Evolutionary conservation across 1,284 basidiomycete genomes (phyloP).

Genomic region (Polyporus tsugae): DNA sequence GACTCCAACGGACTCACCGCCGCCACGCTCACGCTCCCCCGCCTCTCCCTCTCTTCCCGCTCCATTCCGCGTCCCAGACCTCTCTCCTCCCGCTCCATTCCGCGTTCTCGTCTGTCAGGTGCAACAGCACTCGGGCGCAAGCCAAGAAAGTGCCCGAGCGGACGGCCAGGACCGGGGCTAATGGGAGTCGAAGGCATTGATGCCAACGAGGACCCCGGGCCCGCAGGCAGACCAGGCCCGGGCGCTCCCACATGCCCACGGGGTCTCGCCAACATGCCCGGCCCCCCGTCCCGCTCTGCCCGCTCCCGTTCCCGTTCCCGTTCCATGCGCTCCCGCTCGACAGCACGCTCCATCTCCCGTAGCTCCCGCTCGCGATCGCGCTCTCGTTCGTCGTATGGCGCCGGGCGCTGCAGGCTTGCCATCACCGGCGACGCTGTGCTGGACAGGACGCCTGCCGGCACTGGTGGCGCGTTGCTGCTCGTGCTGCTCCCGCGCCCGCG

Average conservation of each 20-base stretch:
- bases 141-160: slow-evolving; percentile 24
- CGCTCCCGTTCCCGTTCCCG: slow-evolving; percentile 15
- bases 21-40: slow-evolving; percentile 13
- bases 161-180: slow-evolving; percentile 21
- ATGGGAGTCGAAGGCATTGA: slow-evolving; percentile 26
- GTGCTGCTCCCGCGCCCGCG: slow-evolving; percentile 31
- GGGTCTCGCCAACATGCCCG: slow-evolving; percentile 27
- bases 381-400: slow-evolving; percentile 29
- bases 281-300: slow-evolving; percentile 33
- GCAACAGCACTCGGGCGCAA: slow-evolving; percentile 19
- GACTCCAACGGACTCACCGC: slow-evolving; percentile 25
- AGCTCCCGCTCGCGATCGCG: slow-evolving; percentile 24
- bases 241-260: slow-evolving; percentile 28
- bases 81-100: slow-evolving; percentile 26
- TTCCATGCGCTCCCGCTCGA: neutral
- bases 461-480: slow-evolving; percentile 20
- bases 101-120: slow-evolving; percentile 31
- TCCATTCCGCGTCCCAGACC: slow-evolving; percentile 21
- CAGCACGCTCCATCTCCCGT: slow-evolving; percentile 24
- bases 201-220: slow-evolving; percentile 31
- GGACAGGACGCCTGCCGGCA: slow-evolving; percentile 23
- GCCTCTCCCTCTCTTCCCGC: slow-evolving; percentile 23
- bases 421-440: slow-evolving; percentile 39
- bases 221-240: slow-evolving; percentile 24
- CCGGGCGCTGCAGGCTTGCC: slow-evolving; percentile 42